A percentile compares a stretch with the other conserved stretches of the same genome.
Evolutionary conservation across 352 stramenopile species (phyloP).

Genomic region (Pythium aphanidermatum): DNA sequence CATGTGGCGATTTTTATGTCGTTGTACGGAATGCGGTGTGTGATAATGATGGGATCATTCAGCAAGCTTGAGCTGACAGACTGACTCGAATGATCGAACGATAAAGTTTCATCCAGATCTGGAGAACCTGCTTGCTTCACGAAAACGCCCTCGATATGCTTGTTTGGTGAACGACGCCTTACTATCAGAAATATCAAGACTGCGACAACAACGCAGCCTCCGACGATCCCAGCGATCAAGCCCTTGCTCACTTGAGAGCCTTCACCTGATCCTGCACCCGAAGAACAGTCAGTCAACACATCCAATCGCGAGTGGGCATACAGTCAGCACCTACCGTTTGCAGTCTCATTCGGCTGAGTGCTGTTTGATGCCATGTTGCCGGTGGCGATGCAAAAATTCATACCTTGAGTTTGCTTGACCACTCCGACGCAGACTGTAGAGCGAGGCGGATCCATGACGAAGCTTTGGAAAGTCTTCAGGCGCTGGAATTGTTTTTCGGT

Average conservation of each 20-base stretch:
- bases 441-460: neutral
- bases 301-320: no score
- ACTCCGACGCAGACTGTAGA: neutral
- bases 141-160: conserved; percentile 33
- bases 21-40: conserved; percentile 55
- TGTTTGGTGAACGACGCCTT: conserved; percentile 12
- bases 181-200: conserved; percentile 45
- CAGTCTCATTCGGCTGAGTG: neutral
- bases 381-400: conserved; percentile 1
- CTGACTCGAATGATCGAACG: conserved; percentile 50
- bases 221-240: conserved; percentile 38
- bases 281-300: no score
- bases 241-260: conserved; percentile 8
- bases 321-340: no score
- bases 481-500: neutral
- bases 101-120: conserved; percentile 46
- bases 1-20: conserved; percentile 48
- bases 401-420: neutral
- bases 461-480: neutral
- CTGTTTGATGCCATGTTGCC: no score
- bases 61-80: conserved; percentile 42
- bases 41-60: conserved; percentile 53
- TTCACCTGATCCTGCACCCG: neutral
- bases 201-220: conserved; percentile 33
- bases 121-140: conserved; percentile 37